Evolutionary conservation across 148 eudicot genomes (phyloP).

Genomic region (Talinum fruticosum): DNA sequence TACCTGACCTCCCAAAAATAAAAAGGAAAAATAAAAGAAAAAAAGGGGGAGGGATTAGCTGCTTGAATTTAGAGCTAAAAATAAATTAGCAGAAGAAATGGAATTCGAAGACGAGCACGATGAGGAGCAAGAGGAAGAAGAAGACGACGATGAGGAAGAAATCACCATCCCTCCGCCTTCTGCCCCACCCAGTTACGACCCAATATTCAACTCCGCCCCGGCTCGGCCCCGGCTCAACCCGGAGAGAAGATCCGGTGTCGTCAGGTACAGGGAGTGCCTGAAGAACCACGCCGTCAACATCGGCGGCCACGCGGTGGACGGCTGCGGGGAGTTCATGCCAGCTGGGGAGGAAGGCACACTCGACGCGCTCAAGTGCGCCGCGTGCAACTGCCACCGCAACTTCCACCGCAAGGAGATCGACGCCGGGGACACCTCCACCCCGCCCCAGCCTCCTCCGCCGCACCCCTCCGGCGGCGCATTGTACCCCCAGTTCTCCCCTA

Average conservation of each 20-base stretch:
- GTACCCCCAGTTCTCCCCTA: conserved; percentile 34
- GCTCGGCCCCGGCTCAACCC: conserved; percentile 11
- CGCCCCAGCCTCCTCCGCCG: neutral
- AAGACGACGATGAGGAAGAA: conserved; percentile 45
- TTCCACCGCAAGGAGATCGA: conserved; percentile 57
- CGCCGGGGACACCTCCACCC: neutral
- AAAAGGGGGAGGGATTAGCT: neutral
- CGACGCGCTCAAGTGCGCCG: conserved; percentile 63
- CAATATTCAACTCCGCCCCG: conserved; percentile 18
- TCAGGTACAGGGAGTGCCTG: conserved; percentile 55
- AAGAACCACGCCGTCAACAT: conserved; percentile 62
- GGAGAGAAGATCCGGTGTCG: conserved; percentile 19
- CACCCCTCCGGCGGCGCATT: conserved; percentile 8
- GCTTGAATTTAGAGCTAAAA: neutral
- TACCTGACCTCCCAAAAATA: neutral
- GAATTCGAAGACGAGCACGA: conserved; percentile 60
- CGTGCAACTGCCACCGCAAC: conserved; percentile 76
- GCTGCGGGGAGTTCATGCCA: conserved; percentile 70
- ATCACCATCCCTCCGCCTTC: conserved; percentile 27
- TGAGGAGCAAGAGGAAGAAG: conserved; percentile 47
- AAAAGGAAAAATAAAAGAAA: neutral
- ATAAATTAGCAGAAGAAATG: conserved; percentile 24
- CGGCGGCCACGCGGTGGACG: conserved; percentile 69
- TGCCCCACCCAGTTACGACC: conserved; percentile 30
- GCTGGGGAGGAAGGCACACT: conserved; percentile 60